These are phyloP conservation scores for Neopestalotiopsis sp. DNA, from an alignment of 2,329 filamentous ascomycete genomes.

Conservation along the genomic window DNA sequence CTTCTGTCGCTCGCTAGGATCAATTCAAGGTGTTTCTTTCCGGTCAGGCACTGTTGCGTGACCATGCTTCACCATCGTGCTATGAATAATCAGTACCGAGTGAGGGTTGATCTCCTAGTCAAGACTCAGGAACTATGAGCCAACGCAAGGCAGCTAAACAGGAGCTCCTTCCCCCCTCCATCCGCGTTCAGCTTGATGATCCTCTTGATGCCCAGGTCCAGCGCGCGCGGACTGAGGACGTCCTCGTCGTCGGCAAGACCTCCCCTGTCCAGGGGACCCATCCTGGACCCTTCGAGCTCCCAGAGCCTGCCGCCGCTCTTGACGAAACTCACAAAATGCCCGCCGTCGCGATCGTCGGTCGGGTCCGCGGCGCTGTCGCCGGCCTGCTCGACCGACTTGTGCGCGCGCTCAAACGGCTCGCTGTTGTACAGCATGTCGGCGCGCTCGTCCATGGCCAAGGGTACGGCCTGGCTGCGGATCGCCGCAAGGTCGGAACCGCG, in stretches of 20 bases:
- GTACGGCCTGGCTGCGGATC: slow-evolving; percentile 67
- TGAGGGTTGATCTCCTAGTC: not conserved
- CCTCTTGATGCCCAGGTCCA: slow-evolving; percentile 61
- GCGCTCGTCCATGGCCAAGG: slow-evolving; percentile 63
- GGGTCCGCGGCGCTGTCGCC: slow-evolving; percentile 72
- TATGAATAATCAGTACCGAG: not conserved
- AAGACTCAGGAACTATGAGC: slow-evolving; percentile 31
- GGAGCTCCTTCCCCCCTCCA: slow-evolving; percentile 37
- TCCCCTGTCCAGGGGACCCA: slow-evolving; percentile 75
- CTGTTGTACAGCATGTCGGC: slow-evolving; percentile 76
- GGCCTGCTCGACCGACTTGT: slow-evolving; percentile 69
- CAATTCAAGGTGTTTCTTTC: not conserved
- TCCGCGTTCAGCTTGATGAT: slow-evolving; percentile 46
- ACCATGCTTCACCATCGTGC: not conserved
- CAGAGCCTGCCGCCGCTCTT: slow-evolving; percentile 71
- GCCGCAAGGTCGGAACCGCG: slow-evolving; percentile 59
- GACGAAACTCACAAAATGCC: slow-evolving; percentile 85
- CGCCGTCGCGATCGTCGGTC: slow-evolving; percentile 66
- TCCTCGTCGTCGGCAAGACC: slow-evolving; percentile 61
- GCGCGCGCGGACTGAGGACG: slow-evolving; percentile 69
- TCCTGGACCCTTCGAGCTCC: slow-evolving; percentile 79
- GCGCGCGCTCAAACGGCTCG: slow-evolving; percentile 72
- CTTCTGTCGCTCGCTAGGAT: not conserved
- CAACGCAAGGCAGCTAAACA: slow-evolving; percentile 46
- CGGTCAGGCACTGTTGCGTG: not conserved